These are phyloP conservation scores for Coprinellus micaceus DNA, from an alignment of 768 basidiomycete genomes.

Conservation along the genomic window DNA sequence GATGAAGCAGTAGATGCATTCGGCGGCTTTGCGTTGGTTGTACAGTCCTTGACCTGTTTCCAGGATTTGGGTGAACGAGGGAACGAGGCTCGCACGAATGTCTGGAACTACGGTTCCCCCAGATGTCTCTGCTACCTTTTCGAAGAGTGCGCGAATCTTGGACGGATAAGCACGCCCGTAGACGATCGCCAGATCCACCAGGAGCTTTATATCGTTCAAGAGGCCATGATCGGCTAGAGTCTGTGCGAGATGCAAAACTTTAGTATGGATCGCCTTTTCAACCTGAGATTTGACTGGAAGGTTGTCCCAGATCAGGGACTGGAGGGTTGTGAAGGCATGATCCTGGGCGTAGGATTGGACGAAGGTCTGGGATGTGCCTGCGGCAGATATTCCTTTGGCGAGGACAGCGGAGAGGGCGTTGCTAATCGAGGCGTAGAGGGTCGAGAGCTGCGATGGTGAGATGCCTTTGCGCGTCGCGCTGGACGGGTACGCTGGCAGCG, in stretches of 20 bases:
- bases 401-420: constrained; percentile 5
- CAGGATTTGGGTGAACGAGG: constrained; percentile 53
- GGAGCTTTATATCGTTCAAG: constrained; percentile 45
- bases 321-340: constrained; percentile 47
- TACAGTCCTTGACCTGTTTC: constrained; percentile 52
- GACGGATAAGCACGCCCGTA: constrained; percentile 45
- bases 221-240: constrained; percentile 39
- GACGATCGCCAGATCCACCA: constrained; percentile 62
- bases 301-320: constrained; percentile 57
- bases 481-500: constrained; percentile 8
- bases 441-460: constrained; percentile 5
- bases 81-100: constrained; percentile 46
- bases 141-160: constrained; percentile 30
- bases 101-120: constrained; percentile 28
- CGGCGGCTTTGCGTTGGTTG: constrained; percentile 58
- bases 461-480: neutral
- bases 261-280: constrained; percentile 44
- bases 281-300: constrained; percentile 26
- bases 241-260: constrained; percentile 48
- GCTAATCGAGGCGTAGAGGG: constrained; percentile 1
- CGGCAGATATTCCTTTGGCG: neutral
- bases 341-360: constrained; percentile 47
- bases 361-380: constrained; percentile 2
- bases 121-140: constrained; percentile 30
- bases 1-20: constrained; percentile 54